Conservation (phyloP, 345 rosid species). For the Syzygium aqueum region DNA sequence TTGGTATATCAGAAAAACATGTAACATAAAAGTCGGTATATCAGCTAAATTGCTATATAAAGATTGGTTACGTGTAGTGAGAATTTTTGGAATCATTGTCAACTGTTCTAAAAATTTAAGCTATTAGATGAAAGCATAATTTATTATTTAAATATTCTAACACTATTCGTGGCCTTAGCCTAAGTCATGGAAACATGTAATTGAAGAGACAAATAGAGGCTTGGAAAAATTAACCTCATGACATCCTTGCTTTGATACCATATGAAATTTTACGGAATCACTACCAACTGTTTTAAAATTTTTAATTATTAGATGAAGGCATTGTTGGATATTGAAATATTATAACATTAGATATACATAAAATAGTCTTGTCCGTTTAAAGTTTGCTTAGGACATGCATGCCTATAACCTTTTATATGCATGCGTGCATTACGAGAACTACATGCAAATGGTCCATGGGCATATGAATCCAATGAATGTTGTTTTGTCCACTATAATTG, state of each 20-base stretch:
- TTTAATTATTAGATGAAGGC: not conserved
- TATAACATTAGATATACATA: not conserved
- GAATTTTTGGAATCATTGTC: not conserved
- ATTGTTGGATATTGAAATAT: not conserved
- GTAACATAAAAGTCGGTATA: too few relatives aligned
- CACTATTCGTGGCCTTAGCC: too few relatives aligned
- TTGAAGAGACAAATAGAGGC: not conserved
- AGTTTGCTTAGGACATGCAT: not conserved
- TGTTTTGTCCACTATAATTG: not conserved
- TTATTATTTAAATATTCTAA: not conserved
- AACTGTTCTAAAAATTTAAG: not conserved
- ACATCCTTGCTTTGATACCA: not conserved
- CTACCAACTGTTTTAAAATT: not conserved
- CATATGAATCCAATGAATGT: not conserved
- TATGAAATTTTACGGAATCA: not conserved
- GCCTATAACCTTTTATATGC: not conserved
- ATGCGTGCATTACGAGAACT: not conserved
- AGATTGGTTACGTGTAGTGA: not conserved
- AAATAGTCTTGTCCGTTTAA: conserved; percentile 9
- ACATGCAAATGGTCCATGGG: not conserved
- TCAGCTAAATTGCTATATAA: not conserved
- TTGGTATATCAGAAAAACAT: not conserved
- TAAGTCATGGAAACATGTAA: not conserved
- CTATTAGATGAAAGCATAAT: not conserved
- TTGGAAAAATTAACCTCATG: not conserved